A percentile compares a stretch with the other conserved stretches of the same genome.
Evolutionary conservation across 495 filamentous ascomycete genomes (phyloP).

Genomic region (Glutinoglossum americanum): DNA sequence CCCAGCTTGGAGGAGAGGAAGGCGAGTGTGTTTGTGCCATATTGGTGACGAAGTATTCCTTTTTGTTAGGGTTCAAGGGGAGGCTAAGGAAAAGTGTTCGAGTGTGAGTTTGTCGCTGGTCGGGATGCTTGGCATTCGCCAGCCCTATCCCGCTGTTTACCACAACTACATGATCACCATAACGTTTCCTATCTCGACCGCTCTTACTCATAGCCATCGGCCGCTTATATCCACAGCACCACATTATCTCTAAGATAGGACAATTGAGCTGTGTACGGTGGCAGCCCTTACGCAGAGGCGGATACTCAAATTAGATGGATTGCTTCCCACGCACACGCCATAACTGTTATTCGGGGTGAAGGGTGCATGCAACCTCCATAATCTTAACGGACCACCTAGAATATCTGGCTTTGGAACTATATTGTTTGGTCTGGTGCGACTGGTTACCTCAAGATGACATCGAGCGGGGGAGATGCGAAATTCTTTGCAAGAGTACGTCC

Average conservation of each 20-base stretch:
- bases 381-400: not conserved
- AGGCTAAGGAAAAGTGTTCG: too few relatives aligned
- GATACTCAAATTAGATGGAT: not conserved
- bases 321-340: not conserved
- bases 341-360: not conserved
- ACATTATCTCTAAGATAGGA: not conserved
- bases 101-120: not conserved
- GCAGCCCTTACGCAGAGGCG: not conserved
- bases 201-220: not conserved
- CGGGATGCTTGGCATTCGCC: not conserved
- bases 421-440: not conserved
- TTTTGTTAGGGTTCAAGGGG: not conserved
- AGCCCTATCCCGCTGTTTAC: not conserved
- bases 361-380: not conserved
- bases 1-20: slow-evolving; percentile 56
- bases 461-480: slow-evolving; percentile 85
- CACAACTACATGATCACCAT: not conserved
- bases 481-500: slow-evolving; percentile 91
- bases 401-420: not conserved
- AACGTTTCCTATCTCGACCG: not conserved
- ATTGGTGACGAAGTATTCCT: not conserved
- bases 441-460: slow-evolving; percentile 35
- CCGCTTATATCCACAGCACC: not conserved
- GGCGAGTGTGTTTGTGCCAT: not conserved
- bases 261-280: not conserved